phyloP scores from a whole-genome alignment of 1,284 basidiomycete species.

The Austroboletus rostrupii region DNA sequence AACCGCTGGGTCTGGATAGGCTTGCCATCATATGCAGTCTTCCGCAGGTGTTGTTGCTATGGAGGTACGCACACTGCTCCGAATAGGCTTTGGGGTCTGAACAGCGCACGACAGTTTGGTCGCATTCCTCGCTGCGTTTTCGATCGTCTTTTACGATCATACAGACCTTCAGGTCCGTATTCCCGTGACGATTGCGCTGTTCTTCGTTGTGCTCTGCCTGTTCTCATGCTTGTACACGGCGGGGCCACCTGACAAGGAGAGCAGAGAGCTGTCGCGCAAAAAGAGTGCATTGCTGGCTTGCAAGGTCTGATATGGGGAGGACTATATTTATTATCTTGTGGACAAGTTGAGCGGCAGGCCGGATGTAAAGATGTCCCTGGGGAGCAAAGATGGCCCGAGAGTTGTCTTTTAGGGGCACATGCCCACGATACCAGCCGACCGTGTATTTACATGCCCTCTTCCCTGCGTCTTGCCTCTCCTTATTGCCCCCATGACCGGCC shows the following conservation, averaged over 20 bases:
- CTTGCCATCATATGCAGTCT: slow-evolving; percentile 31
- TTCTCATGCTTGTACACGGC: slow-evolving; percentile 24
- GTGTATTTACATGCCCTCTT: too few species aligned
- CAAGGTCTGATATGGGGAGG: slow-evolving; percentile 1
- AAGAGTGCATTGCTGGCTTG: not conserved
- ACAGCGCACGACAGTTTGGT: slow-evolving; percentile 15
- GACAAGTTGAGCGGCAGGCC: too few species aligned
- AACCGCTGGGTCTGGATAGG: slow-evolving; percentile 24
- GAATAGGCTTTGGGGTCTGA: not conserved
- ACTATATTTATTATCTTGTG: not conserved
- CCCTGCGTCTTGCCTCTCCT: too few species aligned
- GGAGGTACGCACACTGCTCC: slow-evolving; percentile 21
- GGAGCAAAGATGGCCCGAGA: too few species aligned
- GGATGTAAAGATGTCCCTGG: too few species aligned
- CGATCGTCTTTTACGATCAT: slow-evolving; percentile 18
- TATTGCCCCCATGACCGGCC: too few species aligned
- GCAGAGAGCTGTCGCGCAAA: not conserved
- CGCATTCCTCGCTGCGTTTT: slow-evolving; percentile 23
- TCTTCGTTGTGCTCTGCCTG: slow-evolving; percentile 16
- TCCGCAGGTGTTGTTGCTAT: slow-evolving; percentile 28
- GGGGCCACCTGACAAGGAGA: slow-evolving; percentile 16
- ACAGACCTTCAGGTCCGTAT: slow-evolving; percentile 25
- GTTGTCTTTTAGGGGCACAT: too few species aligned
- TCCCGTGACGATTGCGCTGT: slow-evolving; percentile 22
- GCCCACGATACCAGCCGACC: too few species aligned